Evolutionary conservation across 2,329 filamentous ascomycete genomes (phyloP), one percentile per base, ranked within the genome.

Genomic region (Diaporthe citriasiana): DNA sequence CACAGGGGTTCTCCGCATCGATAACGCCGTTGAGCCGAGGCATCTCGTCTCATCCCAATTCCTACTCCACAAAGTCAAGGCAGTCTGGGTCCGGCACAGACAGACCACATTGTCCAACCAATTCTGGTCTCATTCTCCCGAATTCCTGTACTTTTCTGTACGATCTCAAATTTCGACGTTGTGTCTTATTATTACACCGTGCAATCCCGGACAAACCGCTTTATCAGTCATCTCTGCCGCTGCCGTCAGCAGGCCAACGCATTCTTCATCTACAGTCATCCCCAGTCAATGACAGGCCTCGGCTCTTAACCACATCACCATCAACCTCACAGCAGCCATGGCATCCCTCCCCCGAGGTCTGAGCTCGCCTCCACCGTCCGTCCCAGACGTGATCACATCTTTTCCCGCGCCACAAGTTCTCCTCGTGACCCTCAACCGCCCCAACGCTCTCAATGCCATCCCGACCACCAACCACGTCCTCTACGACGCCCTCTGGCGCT

Each of bases 371-470:
- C 86, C 87, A 0, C 87, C 87, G 0, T 25, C 79, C 0, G 84
- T 88, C 17, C 80, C 82, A 0, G 77, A 87, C 76, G 82, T 82
- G 25, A 42, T 85, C 73, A 65, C 90, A 74, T 83, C 86, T 51
- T 90, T 89, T 76, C 90, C 91, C 0, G 78, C 79, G 0, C 85
- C 87, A 3, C 86, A 90, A 78, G 82, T 91, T 66, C 84, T 92
- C 12, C 86, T 92, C 57, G 86, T 91, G 40, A 91, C 89, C 1
- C 85, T 93, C 80, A 88, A 90, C 82, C 88, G 90, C 0, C 89
- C 90, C 7, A 79, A 82, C 42, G 84, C 87, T 73, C 88, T 92
- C 78, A 93, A 93, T 82, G 86, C 88, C 69, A 86, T 93, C 78
- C 85, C 83, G 10, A 82, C 83, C 1, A 79, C 83, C 5, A 84